Evolutionary conservation across 164 flowering plant genomes (phyloP).

Genomic region (Piper betle): DNA sequence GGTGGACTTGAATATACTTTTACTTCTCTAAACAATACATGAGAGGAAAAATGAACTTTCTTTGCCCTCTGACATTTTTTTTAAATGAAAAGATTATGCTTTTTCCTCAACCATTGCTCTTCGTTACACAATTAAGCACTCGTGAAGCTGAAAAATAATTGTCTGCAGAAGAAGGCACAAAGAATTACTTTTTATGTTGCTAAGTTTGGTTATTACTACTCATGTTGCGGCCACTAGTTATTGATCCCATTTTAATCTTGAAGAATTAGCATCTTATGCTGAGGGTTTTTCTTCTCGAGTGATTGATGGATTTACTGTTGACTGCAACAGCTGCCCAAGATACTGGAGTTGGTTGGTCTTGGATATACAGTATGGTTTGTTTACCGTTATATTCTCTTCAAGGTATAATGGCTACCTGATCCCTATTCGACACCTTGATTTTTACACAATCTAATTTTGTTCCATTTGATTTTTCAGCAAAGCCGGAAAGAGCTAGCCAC

Average conservation of each 20-base stretch:
- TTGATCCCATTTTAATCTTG: background rate
- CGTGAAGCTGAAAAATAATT: too few relatives aligned
- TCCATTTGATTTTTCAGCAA: slow-evolving; percentile 31
- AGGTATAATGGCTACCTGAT: slow-evolving; percentile 29
- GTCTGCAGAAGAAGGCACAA: too few relatives aligned
- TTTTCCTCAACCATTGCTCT: too few relatives aligned
- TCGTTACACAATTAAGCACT: too few relatives aligned
- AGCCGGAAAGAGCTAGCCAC: slow-evolving; percentile 86
- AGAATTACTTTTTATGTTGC: background rate
- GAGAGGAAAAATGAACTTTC: too few relatives aligned
- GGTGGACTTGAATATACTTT: too few relatives aligned
- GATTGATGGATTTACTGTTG: slow-evolving; percentile 1
- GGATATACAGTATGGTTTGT: slow-evolving; percentile 99
- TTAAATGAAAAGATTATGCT: too few relatives aligned
- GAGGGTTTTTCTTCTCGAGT: background rate
- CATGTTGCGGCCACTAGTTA: background rate
- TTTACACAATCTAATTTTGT: background rate
- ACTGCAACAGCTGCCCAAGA: slow-evolving; percentile 69
- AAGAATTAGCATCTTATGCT: background rate
- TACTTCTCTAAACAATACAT: too few relatives aligned
- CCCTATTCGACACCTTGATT: background rate
- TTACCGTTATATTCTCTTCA: slow-evolving; percentile 93
- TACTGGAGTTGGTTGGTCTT: slow-evolving; percentile 92
- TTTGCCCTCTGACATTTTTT: too few relatives aligned
- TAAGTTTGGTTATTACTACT: too few relatives aligned